Evolutionary conservation across 2,329 filamentous ascomycete genomes (phyloP), one percentile per base, ranked within the genome.

Genomic region (Coniella lustricola): DNA sequence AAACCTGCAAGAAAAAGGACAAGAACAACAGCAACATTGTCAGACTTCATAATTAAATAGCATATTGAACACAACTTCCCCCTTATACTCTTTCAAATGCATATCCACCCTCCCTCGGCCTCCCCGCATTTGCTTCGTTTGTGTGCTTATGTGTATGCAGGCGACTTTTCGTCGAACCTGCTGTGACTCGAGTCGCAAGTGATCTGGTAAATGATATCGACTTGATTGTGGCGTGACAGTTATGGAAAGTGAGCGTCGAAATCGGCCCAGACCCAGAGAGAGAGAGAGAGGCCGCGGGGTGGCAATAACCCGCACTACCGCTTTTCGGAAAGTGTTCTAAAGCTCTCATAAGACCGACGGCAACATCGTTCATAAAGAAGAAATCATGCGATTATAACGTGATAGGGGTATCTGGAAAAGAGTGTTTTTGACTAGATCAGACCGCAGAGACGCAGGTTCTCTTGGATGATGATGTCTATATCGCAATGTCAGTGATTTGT

Each of bases 391-490:
- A 52, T 52, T 52, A 52, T 52, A 52, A 52, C 44, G 50, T 52
- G 44, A 35, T 52, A 48, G 48, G 50, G 50, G 50, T 52, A 52
- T 52, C 50, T 48, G 50, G 44, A 52, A n/a, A 50, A 50, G 50
- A 49, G 50, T 45, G 44, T 52, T 44, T n/a, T 35, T 46, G 35
- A 50, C 48, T 52, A 96, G 79, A 97, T 96, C 68, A 97, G 76
- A 79, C 91, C 91, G 71, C 90, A 96, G 69, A 95, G 80, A 69
- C 93, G 86, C 57, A 98, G 82, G 74, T 98, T 98, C 74, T 97
- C 93, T 76, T 98, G 93, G 69, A 98, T 98, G 73, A 98, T 98
- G 69, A 98, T 98, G 73, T 98, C 93, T 95, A 58, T 2, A 44
- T 7, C 7, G 10, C 20, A 1, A 5, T 29, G 61, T 85, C 71